Base-by-base conservation (phyloP, 306 rosid species). In the Dalbergia cultrata region DNA sequence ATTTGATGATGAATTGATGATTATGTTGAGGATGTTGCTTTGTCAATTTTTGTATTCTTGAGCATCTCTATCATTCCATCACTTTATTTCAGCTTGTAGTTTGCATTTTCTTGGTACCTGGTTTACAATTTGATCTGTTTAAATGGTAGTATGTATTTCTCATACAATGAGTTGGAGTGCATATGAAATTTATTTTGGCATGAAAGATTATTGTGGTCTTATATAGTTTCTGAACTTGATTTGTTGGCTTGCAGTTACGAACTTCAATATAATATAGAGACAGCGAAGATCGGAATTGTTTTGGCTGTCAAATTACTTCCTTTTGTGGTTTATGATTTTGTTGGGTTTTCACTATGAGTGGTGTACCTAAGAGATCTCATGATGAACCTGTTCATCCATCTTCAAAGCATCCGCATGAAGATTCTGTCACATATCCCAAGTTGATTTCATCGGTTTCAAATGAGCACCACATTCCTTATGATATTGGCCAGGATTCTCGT, bases 281-380 rank as follows among this genome's bases (percentile, higher is more conserved):
- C 59, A 14, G 74, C 14, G 11, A 74, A 72, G 65, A 54, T 58
- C 54, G 47, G 19, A 71, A 35, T 56, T 70, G 31, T 80, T 77
- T 81, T 78, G 64, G 80, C 80, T 66, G 54, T 75, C 68, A 13
- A 50, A 60, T 57, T 85, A 47, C 68, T 60, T 78, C 54, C 21
- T 26, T 63, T 87, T 64, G 63, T 31, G 76, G 71, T 80, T 57
- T 79, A 58, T 78, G 78, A 53, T 18, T 45, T 67, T 72, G 43
- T 64, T 57, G 81, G 71, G 69, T 62, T 74, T 75, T 87, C 78
- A 77, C 22, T 41, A 94, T 94, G 98, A 94, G 94, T 73, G 87
- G 90, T 70, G 91, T 88, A 45, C 88, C 98, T 59, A 92, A 90
- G 81, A 87, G 97, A 88, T 67, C 94, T 65, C 98, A 86, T 75